Percentiles rank a stretch among this genome's conserved stretches.
Evolutionary conservation across 306 rosid genomes (phyloP).

Genomic region (Cicer pinnatifidum): DNA sequence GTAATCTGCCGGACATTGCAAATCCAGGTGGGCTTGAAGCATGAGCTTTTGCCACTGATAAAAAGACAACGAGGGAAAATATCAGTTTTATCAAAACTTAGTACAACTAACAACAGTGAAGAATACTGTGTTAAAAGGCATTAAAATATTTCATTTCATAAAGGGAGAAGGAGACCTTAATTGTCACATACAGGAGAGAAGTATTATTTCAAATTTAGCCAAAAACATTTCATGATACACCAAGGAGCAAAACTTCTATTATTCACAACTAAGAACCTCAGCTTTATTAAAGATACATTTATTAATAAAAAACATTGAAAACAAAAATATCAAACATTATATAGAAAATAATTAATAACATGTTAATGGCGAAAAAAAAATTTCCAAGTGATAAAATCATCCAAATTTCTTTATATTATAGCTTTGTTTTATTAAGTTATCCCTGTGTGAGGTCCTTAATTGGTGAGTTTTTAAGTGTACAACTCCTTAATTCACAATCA

Average conservation of each 20-base stretch:
- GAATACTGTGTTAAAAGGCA: slow-evolving; percentile 12
- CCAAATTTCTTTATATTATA: neutral
- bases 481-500: slow-evolving; percentile 18
- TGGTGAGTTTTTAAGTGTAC: slow-evolving; percentile 19
- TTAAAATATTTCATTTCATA: slow-evolving; percentile 20
- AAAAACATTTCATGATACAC: neutral
- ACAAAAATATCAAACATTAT: neutral
- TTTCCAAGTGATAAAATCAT: slow-evolving; percentile 5
- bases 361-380: neutral
- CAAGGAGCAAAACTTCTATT: slow-evolving; percentile 7
- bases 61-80: slow-evolving; percentile 26
- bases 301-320: neutral
- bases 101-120: slow-evolving; percentile 22
- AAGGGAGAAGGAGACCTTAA: neutral
- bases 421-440: neutral
- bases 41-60: slow-evolving; percentile 49
- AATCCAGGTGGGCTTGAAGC: slow-evolving; percentile 56
- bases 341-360: neutral
- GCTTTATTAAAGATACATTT: neutral
- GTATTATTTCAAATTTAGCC: slow-evolving; percentile 18
- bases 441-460: slow-evolving; percentile 15
- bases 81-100: slow-evolving; percentile 36
- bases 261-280: slow-evolving; percentile 17
- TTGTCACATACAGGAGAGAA: neutral
- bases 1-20: slow-evolving; percentile 49